Evolutionary conservation across 495 filamentous ascomycete species (phyloP).

Genomic region (Penicillium parvum): DNA sequence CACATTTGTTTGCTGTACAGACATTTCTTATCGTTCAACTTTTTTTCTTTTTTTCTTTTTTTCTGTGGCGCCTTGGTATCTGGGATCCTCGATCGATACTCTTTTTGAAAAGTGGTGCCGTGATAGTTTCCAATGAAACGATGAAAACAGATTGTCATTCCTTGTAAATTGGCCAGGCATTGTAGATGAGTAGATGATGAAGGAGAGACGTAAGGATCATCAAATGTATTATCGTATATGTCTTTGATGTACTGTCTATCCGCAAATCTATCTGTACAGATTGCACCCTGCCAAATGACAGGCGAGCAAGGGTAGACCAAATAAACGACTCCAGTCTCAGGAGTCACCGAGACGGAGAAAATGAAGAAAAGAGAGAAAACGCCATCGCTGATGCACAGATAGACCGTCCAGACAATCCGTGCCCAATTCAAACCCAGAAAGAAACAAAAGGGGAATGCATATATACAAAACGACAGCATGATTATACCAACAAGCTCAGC

Average conservation of each 20-base stretch:
- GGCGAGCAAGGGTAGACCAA: conserved; percentile 1
- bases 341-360: not conserved
- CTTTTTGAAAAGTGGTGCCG: conserved; percentile 23
- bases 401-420: conserved; percentile 24
- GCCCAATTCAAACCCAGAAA: conserved; percentile 17
- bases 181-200: conserved; percentile 1
- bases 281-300: not conserved
- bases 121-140: conserved; percentile 33
- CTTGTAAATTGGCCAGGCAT: no score
- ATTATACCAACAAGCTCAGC: not conserved
- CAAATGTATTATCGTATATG: conserved; percentile 5
- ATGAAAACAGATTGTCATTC: conserved; percentile 24
- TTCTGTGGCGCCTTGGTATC: conserved; percentile 29
- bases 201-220: not conserved
- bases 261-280: conserved; percentile 13
- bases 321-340: not conserved
- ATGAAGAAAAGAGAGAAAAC: conserved; percentile 14
- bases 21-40: conserved; percentile 14
- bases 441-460: conserved; percentile 3
- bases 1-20: conserved; percentile 32
- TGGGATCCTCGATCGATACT: conserved; percentile 29
- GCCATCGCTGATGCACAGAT: conserved; percentile 36
- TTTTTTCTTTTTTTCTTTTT: conserved; percentile 19
- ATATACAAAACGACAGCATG: conserved; percentile 12
- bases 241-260: conserved; percentile 6